Percentiles rank a stretch among this genome's conserved stretches.
Conservation (phyloP, 176 grass and related monocot genomes). For the Oryza australiensis region DNA sequence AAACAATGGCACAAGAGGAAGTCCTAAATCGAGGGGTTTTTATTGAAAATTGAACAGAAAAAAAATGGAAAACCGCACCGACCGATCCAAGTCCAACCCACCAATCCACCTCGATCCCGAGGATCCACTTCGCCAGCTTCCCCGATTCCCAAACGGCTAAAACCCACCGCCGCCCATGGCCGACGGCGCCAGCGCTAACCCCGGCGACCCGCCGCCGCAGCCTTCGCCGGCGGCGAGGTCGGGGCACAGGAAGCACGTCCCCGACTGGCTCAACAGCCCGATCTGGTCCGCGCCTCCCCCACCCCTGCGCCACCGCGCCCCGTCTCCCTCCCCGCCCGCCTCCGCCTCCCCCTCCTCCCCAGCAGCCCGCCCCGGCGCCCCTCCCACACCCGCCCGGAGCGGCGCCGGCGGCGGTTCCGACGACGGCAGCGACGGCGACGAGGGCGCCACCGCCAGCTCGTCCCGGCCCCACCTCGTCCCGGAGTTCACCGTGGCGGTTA, state of each 20-base stretch:
- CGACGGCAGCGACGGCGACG: not conserved
- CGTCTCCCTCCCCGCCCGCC: constrained; percentile 39
- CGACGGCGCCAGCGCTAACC: constrained; percentile 41
- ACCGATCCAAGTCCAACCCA: constrained; percentile 29
- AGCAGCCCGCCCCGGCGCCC: constrained; percentile 29
- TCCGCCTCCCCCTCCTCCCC: not conserved
- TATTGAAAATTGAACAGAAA: not conserved
- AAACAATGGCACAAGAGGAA: too few relatives aligned
- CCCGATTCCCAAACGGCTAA: constrained; percentile 22
- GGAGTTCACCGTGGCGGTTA: constrained; percentile 73
- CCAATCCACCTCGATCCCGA: not conserved
- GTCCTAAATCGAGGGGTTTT: too few relatives aligned
- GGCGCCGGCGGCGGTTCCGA: constrained; percentile 6
- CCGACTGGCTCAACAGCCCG: constrained; percentile 93
- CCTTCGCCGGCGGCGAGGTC: not conserved
- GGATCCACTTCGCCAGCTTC: not conserved
- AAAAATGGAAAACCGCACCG: not conserved
- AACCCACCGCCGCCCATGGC: constrained; percentile 48
- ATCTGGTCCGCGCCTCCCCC: constrained; percentile 71
- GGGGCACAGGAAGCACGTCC: constrained; percentile 49
- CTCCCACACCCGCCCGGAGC: constrained; percentile 11
- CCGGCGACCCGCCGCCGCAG: constrained; percentile 6
- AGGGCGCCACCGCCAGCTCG: constrained; percentile 30
- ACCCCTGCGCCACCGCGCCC: constrained; percentile 24
- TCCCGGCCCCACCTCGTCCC: constrained; percentile 56